phyloP scores from a whole-genome alignment of 768 basidiomycete species.

The Termitomyces sp. region DNA sequence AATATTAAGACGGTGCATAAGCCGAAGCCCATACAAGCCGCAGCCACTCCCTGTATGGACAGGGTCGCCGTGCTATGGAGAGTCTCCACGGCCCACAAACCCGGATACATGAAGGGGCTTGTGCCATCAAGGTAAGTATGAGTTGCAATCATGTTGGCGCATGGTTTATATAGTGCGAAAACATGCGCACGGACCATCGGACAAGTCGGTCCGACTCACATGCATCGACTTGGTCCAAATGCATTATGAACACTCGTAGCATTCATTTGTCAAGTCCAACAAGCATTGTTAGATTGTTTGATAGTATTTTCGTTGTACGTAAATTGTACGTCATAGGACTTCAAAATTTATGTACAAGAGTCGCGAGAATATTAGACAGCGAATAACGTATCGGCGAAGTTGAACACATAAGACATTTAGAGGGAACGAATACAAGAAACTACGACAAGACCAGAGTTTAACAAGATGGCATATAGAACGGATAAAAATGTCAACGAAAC shows the following conservation, averaged over 20 bases:
- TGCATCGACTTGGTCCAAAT: too few species aligned
- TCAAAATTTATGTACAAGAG: neutral
- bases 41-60: constrained; percentile 54
- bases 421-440: too few species aligned
- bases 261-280: too few species aligned
- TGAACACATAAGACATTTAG: neutral
- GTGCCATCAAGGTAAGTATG: constrained; percentile 69
- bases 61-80: constrained; percentile 72
- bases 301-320: too few species aligned
- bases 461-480: neutral
- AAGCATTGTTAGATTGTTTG: too few species aligned
- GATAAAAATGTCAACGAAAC: neutral
- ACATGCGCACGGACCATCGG: constrained; percentile 11
- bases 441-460: neutral
- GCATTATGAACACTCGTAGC: too few species aligned
- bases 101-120: constrained; percentile 48
- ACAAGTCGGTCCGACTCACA: too few species aligned
- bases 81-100: constrained; percentile 51
- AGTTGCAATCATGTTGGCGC: constrained; percentile 12
- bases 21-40: constrained; percentile 56
- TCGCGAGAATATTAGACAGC: neutral
- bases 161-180: neutral
- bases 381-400: neutral
- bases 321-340: neutral
- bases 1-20: constrained; percentile 65